A percentile compares a stretch with the other conserved stretches of the same genome.
These are phyloP conservation scores for Apiospora arundinis DNA, from an alignment of 2,329 filamentous ascomycete genomes.

Conservation along the genomic window DNA sequence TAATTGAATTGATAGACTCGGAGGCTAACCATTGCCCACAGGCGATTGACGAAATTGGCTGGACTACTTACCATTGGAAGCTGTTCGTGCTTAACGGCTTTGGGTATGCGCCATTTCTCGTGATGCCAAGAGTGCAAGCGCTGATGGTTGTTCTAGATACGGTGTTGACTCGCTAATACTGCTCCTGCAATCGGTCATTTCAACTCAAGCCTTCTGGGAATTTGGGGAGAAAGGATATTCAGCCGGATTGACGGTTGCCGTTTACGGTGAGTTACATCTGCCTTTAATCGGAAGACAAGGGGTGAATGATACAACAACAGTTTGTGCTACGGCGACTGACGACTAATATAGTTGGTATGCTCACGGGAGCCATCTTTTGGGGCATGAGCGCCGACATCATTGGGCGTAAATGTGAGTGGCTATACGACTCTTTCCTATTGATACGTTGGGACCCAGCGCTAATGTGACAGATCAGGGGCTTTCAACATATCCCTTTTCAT, in stretches of 20 bases:
- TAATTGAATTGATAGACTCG: background rate
- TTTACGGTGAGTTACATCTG: constrained; percentile 48
- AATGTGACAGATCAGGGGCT: constrained; percentile 43
- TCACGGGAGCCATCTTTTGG: constrained; percentile 69
- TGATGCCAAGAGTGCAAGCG: background rate
- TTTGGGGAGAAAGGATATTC: constrained; percentile 61
- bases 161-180: constrained; percentile 63
- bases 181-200: constrained; percentile 68
- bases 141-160: constrained; percentile 46
- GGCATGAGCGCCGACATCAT: constrained; percentile 71
- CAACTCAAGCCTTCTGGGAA: constrained; percentile 62
- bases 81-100: constrained; percentile 67
- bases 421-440: background rate
- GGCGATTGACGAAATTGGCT: constrained; percentile 44
- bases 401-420: constrained; percentile 58
- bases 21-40: constrained; percentile 22
- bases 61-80: constrained; percentile 56
- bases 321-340: background rate
- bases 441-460: background rate
- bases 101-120: constrained; percentile 46
- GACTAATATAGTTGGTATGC: constrained; percentile 49
- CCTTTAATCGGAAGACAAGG: background rate
- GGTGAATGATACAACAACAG: background rate
- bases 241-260: constrained; percentile 66
- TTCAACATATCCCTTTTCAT: constrained; percentile 73